Conservation (phyloP, 176 grass and related monocot genomes). For the Panicum miliaceum region DNA sequence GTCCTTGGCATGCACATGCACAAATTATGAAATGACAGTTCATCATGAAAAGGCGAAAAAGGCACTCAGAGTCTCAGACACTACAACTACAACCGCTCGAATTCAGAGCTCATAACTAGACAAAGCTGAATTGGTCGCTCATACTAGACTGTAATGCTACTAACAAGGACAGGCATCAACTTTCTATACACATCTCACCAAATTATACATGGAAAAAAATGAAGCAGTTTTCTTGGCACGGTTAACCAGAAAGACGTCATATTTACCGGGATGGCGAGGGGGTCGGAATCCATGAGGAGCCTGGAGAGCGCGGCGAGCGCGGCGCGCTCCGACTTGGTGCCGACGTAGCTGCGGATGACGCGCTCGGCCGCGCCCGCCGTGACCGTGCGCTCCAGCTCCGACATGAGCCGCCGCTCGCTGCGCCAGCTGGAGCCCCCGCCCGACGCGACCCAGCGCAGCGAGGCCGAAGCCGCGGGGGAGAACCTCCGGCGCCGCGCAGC, state of each 20-base stretch:
- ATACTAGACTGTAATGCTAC: not conserved
- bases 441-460: constrained; percentile 39
- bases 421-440: constrained; percentile 61
- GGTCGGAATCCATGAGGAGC: constrained; percentile 75
- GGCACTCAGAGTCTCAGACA: too few relatives aligned
- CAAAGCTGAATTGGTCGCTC: not conserved
- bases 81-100: not conserved
- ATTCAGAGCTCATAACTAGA: not conserved
- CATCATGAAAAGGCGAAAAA: not conserved
- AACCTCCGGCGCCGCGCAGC: not conserved
- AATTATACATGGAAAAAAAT: not conserved
- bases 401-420: constrained; percentile 69
- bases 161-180: not conserved
- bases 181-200: not conserved
- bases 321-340: constrained; percentile 72
- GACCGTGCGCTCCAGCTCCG: constrained; percentile 65
- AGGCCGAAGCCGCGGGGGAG: constrained; percentile 8
- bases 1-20: not conserved
- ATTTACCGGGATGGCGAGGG: constrained; percentile 58
- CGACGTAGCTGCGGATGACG: constrained; percentile 76
- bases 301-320: constrained; percentile 76
- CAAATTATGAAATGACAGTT: not conserved
- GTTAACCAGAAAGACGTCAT: not conserved
- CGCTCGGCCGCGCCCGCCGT: constrained; percentile 65
- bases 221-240: constrained; percentile 7